These are phyloP conservation scores for Colletotrichum siamense DNA, from an alignment of 2,329 filamentous ascomycete genomes.

Conservation along the genomic window DNA sequence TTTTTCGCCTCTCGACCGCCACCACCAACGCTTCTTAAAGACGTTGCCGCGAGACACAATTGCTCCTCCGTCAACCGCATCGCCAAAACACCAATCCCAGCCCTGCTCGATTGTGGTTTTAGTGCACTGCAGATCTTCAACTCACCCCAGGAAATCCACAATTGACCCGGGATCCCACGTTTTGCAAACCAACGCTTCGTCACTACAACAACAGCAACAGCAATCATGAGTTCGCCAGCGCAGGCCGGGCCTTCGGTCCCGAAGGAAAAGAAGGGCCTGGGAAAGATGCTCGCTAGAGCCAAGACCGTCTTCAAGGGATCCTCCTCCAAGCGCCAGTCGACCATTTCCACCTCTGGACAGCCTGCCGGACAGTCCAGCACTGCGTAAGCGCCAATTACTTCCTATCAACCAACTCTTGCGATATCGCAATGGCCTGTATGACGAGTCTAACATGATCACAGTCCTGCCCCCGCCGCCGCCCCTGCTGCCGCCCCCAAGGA, in stretches of 20 bases:
- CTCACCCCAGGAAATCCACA: neutral
- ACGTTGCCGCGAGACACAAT: neutral
- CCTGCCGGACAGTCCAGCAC: constrained; percentile 3
- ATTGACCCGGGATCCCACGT: neutral
- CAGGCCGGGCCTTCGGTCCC: constrained; percentile 40
- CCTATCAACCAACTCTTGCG: neutral
- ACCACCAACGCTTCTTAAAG: neutral
- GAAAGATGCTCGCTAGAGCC: constrained; percentile 52
- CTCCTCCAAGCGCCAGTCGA: constrained; percentile 24
- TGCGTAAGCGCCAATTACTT: neutral
- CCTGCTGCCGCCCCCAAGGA: constrained; percentile 11
- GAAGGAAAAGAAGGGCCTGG: constrained; percentile 51
- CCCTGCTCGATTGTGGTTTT: neutral
- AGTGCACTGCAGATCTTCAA: constrained; percentile 3
- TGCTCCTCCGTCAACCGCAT: neutral
- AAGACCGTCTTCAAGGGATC: constrained; percentile 56
- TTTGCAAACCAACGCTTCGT: neutral
- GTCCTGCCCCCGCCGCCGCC: neutral
- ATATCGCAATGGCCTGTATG: neutral
- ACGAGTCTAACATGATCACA: constrained; percentile 3
- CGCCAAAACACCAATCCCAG: neutral
- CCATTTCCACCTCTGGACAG: constrained; percentile 6
- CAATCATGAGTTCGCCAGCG: constrained; percentile 48
- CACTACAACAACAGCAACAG: neutral
- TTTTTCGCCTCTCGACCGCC: neutral